Evolutionary conservation across 306 rosid genomes (phyloP).

Genomic region (Inga oerstediana): DNA sequence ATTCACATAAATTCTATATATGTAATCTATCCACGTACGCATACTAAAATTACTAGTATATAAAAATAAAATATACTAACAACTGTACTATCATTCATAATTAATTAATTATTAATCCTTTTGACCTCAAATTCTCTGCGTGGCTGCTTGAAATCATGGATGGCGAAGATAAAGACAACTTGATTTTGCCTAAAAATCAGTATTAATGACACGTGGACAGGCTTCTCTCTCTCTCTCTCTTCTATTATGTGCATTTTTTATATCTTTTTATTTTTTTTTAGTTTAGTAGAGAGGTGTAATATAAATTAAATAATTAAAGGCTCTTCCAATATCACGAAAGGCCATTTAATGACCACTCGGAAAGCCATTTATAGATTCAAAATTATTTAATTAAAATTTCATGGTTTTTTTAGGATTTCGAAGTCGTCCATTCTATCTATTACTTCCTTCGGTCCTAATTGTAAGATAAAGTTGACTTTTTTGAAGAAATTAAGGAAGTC

Average conservation of each 20-base stretch:
- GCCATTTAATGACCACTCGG: neutral
- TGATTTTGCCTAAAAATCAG: neutral
- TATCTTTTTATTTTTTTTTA: neutral
- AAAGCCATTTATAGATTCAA: constrained; percentile 1
- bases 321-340: constrained; percentile 8
- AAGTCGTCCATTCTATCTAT: neutral
- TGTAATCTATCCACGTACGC: neutral
- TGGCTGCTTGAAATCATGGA: neutral
- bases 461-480: too few species aligned
- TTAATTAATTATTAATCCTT: neutral
- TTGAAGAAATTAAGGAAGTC: too few species aligned
- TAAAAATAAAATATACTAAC: neutral
- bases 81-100: neutral
- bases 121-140: neutral
- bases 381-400: neutral
- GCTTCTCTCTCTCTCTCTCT: neutral
- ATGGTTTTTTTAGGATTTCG: neutral
- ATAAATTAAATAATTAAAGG: neutral
- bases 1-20: neutral
- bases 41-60: neutral
- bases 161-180: neutral
- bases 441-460: too few species aligned
- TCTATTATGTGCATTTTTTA: neutral
- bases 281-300: neutral
- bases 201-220: neutral